phyloP scores from a whole-genome alignment of 2,329 filamentous ascomycete genomes.

The Scortechinia acanthostroma region DNA sequence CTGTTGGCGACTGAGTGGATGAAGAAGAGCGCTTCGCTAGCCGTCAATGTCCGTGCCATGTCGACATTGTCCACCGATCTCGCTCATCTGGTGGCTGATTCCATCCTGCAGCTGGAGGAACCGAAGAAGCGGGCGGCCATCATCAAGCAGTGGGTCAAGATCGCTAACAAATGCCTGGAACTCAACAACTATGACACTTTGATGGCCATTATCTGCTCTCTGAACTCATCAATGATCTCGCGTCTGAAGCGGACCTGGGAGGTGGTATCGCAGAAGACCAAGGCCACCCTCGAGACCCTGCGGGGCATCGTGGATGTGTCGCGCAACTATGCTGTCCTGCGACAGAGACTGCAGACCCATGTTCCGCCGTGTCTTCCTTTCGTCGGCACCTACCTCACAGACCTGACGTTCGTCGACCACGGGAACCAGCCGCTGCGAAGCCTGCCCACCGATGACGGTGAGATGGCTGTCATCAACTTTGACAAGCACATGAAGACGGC shows the following conservation, averaged over 20 bases:
- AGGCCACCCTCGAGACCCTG: conserved; percentile 69
- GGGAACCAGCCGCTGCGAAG: conserved; percentile 83
- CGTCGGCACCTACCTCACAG: conserved; percentile 90
- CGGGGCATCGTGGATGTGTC: conserved; percentile 82
- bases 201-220: conserved; percentile 91
- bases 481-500: conserved; percentile 93
- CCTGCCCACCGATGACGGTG: conserved; percentile 49
- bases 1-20: conserved; percentile 89
- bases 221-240: conserved; percentile 85
- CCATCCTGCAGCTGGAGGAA: conserved; percentile 80
- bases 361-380: conserved; percentile 91
- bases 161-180: conserved; percentile 77
- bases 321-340: conserved; percentile 83
- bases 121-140: conserved; percentile 82
- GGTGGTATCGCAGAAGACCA: conserved; percentile 74
- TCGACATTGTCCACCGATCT: conserved; percentile 85
- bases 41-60: conserved; percentile 89
- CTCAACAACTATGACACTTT: conserved; percentile 93
- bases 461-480: conserved; percentile 85
- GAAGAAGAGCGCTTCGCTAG: conserved; percentile 73
- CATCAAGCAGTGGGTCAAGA: conserved; percentile 98
- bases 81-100: conserved; percentile 86
- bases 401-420: conserved; percentile 90
- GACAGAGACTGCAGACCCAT: conserved; percentile 75
- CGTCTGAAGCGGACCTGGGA: conserved; percentile 92